These are phyloP conservation scores for Claviceps sp. DNA, from an alignment of 2,329 filamentous ascomycete genomes.

Conservation along the genomic window DNA sequence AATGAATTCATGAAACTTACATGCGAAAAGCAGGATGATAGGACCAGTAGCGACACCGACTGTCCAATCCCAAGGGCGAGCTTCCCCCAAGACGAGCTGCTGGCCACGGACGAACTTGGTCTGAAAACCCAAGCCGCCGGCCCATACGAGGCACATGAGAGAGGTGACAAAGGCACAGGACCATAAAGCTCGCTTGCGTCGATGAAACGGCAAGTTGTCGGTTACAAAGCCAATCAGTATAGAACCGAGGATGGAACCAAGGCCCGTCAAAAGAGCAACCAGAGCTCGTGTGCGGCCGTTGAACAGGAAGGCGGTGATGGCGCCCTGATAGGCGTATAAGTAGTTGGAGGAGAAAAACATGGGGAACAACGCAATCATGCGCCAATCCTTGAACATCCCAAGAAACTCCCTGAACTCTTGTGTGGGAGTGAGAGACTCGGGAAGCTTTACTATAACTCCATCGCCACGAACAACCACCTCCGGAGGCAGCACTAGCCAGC, in stretches of 20 bases:
- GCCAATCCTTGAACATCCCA: conserved; percentile 11
- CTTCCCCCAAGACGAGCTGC: conserved; percentile 7
- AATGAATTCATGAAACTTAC: conserved; percentile 3
- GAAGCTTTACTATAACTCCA: conserved; percentile 3
- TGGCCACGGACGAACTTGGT: conserved; percentile 28
- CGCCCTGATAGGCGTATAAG: conserved; percentile 74
- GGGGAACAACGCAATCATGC: conserved; percentile 58
- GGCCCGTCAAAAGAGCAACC: conserved; percentile 58
- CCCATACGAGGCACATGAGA: conserved; percentile 55
- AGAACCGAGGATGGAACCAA: conserved; percentile 59
- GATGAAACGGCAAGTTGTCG: conserved; percentile 40
- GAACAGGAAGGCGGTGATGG: conserved; percentile 57
- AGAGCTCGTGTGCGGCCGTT: conserved; percentile 62
- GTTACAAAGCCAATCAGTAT: conserved; percentile 51
- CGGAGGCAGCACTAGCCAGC: conserved; percentile 8
- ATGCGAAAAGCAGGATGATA: conserved; percentile 13
- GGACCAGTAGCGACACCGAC: conserved; percentile 12
- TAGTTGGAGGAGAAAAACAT: conserved; percentile 76
- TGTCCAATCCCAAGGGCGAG: conserved; percentile 15
- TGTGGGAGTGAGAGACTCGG: conserved; percentile 5
- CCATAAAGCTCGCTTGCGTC: conserved; percentile 47
- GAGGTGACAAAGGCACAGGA: conserved; percentile 43
- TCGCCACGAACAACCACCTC: conserved; percentile 7
- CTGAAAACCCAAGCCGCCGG: conserved; percentile 58
- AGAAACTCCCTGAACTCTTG: conserved; percentile 8